Percentiles rank a stretch among this genome's conserved stretches.
These are phyloP conservation scores for Stephanodiscus minutulus DNA, from an alignment of 108 stramenopile species.

Conservation along the genomic window DNA sequence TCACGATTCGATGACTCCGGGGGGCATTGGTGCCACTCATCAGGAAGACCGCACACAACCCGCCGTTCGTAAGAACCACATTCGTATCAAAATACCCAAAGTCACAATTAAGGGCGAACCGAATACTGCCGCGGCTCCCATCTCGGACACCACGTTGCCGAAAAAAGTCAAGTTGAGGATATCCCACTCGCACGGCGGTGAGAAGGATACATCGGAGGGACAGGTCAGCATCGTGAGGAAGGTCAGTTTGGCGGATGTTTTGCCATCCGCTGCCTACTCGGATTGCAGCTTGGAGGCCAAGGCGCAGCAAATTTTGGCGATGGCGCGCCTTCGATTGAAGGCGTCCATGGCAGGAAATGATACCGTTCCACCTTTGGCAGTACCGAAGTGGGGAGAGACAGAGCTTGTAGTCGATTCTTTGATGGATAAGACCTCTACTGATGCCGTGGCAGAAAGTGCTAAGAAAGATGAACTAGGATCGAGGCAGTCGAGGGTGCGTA, in stretches of 20 bases:
- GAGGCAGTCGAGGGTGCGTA: constrained; percentile 28
- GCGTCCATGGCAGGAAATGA: constrained; percentile 11
- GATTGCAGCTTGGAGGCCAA: constrained; percentile 26
- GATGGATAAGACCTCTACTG: background rate
- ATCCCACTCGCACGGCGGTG: constrained; percentile 17
- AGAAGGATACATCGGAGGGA: constrained; percentile 3
- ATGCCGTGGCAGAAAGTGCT: background rate
- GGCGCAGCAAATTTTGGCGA: constrained; percentile 44
- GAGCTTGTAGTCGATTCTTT: background rate
- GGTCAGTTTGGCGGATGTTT: constrained; percentile 5
- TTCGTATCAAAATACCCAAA: constrained; percentile 43
- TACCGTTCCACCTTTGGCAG: background rate
- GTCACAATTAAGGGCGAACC: background rate
- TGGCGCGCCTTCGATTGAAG: constrained; percentile 39
- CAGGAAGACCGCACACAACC: background rate
- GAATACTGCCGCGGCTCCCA: background rate
- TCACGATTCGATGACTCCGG: constrained; percentile 13
- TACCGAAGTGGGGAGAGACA: background rate
- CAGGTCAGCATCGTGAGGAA: background rate
- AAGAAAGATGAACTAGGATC: constrained; percentile 7
- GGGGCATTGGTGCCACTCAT: background rate
- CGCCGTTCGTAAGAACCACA: constrained; percentile 6
- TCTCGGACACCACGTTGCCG: constrained; percentile 1
- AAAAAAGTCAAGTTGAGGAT: constrained; percentile 34
- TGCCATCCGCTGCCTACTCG: background rate